Percentiles rank a stretch among this genome's conserved stretches.
Evolutionary conservation across 1,139 yeast genomes (phyloP).

Genomic region (Suhomyces bribrorum): DNA sequence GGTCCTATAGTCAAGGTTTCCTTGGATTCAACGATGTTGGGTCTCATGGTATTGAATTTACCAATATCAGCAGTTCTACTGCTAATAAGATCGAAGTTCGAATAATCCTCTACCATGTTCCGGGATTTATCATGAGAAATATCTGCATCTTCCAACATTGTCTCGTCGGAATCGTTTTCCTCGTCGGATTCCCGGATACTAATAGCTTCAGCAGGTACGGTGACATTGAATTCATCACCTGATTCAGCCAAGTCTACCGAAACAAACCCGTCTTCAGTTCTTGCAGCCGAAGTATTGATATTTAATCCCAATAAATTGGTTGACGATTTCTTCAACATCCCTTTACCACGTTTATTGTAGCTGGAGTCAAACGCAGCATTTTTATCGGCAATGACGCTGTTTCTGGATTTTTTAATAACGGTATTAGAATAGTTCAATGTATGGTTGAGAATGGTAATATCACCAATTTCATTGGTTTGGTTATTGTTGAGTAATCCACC

Average conservation of each 20-base stretch:
- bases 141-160: constrained; percentile 24
- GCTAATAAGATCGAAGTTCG: constrained; percentile 35
- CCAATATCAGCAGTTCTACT: constrained; percentile 37
- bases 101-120: constrained; percentile 25
- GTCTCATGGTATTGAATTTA: constrained; percentile 24
- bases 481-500: constrained; percentile 31
- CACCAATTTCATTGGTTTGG: constrained; percentile 28
- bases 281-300: constrained; percentile 15
- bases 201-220: constrained; percentile 9
- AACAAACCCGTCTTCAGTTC: constrained; percentile 5
- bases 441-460: constrained; percentile 29
- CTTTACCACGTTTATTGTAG: constrained; percentile 15
- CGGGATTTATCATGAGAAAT: constrained; percentile 12
- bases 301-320: constrained; percentile 37
- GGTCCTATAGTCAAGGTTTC: constrained; percentile 25
- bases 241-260: constrained; percentile 10
- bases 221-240: constrained; percentile 11
- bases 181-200: constrained; percentile 12
- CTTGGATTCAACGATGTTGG: constrained; percentile 31
- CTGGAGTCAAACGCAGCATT: constrained; percentile 10
- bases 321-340: constrained; percentile 26
- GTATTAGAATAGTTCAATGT: constrained; percentile 30
- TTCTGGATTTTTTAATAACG: constrained; percentile 26
- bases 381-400: constrained; percentile 7
- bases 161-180: constrained; percentile 25